Evolutionary conservation across 139 green algal genomes (phyloP), one percentile per base, ranked within the genome.

Genomic region (Tetradesmus obliquus): DNA sequence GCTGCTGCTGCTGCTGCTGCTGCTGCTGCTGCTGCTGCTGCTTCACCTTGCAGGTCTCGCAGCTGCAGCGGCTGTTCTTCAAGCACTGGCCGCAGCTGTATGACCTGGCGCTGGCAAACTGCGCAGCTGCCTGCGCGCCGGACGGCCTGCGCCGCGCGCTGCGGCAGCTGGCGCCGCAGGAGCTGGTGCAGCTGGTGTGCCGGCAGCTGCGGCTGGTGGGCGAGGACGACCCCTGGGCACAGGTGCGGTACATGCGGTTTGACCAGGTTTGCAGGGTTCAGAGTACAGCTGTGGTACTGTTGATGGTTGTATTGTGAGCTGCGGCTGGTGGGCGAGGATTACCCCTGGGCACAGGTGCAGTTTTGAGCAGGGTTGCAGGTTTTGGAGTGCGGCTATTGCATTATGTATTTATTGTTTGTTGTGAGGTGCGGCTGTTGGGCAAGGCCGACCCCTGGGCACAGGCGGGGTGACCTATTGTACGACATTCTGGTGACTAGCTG

Each of bases 21-120:
- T 84, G 32, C 8, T 82, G 74, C n/a, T n/a, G 69, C 22, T 15
- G 15, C n/a, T 82, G 20, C 74, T 82, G 22, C 6, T 79, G 69
- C n/a, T 82, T 9, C 4, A 0, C n/a, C 45, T 54, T 88, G 53
- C 91, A 95, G 80, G 90, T 99, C 81, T 93, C 93, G 71, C 95
- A 98, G 95, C 92, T 99, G 58, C 98, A 99, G 95, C 95, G 97
- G 55, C 95, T 99, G 32, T 87, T 95, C 10, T 99, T 98, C 95
- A 97, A 97, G 93, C 93, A 98, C 91, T 97, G 94, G 95, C 91
- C 92, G 22, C 79, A 96, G 81, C 94, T 99, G 83, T 90, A 92
- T 0, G 96, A 98, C 53, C 91, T 99, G 76, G 96, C 98, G 5
- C 94, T 99, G 82, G 92, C 90, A 82, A 97, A 98, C 94, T 98